Evolutionary conservation across 1,284 basidiomycete species (phyloP).

Genomic region (Puccinia hordei): DNA sequence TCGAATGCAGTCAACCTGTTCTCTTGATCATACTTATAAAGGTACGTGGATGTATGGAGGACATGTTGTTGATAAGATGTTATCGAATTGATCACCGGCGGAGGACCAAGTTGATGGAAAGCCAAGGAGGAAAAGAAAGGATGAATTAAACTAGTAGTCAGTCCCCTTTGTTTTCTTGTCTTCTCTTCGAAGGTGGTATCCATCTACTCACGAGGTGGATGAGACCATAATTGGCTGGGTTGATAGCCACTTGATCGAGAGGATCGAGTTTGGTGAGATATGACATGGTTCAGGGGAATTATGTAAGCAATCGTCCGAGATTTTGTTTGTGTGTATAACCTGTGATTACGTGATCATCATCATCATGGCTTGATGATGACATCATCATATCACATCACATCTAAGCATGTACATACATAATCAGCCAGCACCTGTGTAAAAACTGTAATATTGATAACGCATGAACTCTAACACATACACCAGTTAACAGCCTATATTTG

Average conservation of each 20-base stretch:
- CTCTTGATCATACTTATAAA: constrained; percentile 31
- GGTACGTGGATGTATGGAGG: background rate
- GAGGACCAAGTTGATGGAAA: background rate
- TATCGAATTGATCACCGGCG: background rate
- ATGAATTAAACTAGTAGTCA: background rate
- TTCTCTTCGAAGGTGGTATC: background rate
- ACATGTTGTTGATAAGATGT: background rate
- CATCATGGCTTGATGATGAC: too few species aligned
- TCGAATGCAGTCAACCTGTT: constrained; percentile 44
- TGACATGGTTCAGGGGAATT: background rate
- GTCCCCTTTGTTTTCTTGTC: background rate
- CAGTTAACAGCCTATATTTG: too few species aligned
- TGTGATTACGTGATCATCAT: too few species aligned
- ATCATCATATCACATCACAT: too few species aligned
- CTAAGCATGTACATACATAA: constrained; percentile 6
- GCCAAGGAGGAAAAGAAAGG: background rate
- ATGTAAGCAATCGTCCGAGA: too few species aligned
- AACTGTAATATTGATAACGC: too few species aligned
- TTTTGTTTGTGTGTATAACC: too few species aligned
- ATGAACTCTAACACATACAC: too few species aligned
- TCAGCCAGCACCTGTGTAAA: too few species aligned
- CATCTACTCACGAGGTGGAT: constrained; percentile 2
- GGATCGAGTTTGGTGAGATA: background rate
- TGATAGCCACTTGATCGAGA: background rate
- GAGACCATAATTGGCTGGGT: constrained; percentile 10